Conservation (phyloP, 768 basidiomycete species). For the Paxillus ammoniavirescens region DNA sequence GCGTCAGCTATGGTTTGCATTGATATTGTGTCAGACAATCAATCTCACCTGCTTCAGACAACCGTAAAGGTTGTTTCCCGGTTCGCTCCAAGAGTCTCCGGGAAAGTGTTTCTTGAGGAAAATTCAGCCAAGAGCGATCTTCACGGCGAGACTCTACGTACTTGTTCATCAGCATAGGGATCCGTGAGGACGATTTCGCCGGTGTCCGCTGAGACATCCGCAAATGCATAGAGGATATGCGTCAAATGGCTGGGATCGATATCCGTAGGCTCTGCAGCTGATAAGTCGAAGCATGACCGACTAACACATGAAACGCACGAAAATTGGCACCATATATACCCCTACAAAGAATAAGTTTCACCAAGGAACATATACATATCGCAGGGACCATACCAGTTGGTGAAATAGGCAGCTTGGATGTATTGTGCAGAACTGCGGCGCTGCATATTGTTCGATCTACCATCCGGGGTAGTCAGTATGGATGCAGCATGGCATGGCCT, state of each 20-base stretch:
- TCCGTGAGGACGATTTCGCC: slow-evolving; percentile 70
- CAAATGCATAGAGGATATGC: slow-evolving; percentile 80
- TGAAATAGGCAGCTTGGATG: slow-evolving; percentile 35
- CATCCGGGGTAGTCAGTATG: slow-evolving; percentile 2
- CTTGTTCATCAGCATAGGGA: slow-evolving; percentile 70
- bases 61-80: slow-evolving; percentile 78
- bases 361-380: background rate
- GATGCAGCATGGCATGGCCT: slow-evolving; percentile 11
- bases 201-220: slow-evolving; percentile 60
- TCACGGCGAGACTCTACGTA: slow-evolving; percentile 12
- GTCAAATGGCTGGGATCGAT: slow-evolving; percentile 60
- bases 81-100: slow-evolving; percentile 69
- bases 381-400: slow-evolving; percentile 29
- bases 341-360: slow-evolving; percentile 25
- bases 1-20: background rate
- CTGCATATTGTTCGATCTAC: slow-evolving; percentile 3
- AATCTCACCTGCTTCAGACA: slow-evolving; percentile 69
- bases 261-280: slow-evolving; percentile 56
- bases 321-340: slow-evolving; percentile 66
- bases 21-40: background rate
- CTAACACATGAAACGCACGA: slow-evolving; percentile 37
- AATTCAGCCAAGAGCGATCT: slow-evolving; percentile 10
- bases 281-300: slow-evolving; percentile 3
- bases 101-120: slow-evolving; percentile 61
- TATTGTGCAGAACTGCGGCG: slow-evolving; percentile 20